phyloP scores from a whole-genome alignment of 768 basidiomycete species.

The Sporobolomyces pararoseus region DNA sequence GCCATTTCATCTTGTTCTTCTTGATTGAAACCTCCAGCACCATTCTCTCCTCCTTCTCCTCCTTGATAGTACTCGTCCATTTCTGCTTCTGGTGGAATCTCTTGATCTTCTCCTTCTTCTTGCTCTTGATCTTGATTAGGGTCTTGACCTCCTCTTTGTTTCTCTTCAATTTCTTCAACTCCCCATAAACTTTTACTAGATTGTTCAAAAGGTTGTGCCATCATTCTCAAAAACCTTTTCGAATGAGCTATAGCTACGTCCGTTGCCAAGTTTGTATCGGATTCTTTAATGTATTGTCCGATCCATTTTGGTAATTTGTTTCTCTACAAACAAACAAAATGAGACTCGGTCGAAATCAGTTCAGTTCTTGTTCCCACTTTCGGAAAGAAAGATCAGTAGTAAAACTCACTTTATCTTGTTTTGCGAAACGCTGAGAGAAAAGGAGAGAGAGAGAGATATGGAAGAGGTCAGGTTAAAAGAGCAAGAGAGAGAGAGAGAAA shows the following conservation, averaged over 20 bases:
- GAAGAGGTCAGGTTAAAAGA: neutral
- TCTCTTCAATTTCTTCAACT: conserved; percentile 61
- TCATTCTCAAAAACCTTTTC: conserved; percentile 95
- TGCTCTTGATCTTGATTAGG: conserved; percentile 1
- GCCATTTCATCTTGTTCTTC: no score
- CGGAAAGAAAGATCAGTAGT: no score
- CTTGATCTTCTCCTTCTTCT: neutral
- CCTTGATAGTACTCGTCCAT: neutral
- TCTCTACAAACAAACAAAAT: conserved; percentile 51
- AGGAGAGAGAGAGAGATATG: neutral
- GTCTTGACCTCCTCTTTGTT: conserved; percentile 27
- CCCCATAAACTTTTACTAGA: conserved; percentile 96
- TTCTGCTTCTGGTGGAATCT: neutral
- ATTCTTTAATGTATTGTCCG: conserved; percentile 98
- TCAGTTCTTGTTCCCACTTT: no score
- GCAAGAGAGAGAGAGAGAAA: neutral
- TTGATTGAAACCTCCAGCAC: no score
- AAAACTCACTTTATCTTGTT: conserved; percentile 64
- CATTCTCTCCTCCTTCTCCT: no score
- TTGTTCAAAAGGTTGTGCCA: conserved; percentile 95
- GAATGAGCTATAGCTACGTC: conserved; percentile 58
- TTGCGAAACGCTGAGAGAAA: conserved; percentile 92
- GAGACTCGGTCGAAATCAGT: no score
- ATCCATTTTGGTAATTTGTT: conserved; percentile 98
- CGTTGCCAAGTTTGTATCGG: conserved; percentile 92